phyloP scores from a whole-genome alignment of 2,329 filamentous ascomycete species.

The Epichloe festucae region DNA sequence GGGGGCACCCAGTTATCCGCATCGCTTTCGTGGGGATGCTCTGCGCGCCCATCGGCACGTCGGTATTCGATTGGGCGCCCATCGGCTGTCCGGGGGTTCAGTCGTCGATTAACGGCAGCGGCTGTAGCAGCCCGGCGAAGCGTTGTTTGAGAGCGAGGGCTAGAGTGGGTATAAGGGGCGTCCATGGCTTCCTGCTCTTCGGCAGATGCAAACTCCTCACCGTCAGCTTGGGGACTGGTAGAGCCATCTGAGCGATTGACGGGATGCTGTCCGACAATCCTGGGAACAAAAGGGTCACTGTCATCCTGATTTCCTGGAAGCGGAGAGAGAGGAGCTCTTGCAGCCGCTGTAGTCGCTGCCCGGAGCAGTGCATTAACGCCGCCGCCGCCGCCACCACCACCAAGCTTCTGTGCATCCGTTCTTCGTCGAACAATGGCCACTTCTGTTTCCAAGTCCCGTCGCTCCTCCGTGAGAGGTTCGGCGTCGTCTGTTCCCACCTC shows the following conservation, averaged over 20 bases:
- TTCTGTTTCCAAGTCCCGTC: slow-evolving; percentile 61
- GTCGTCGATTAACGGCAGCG: slow-evolving; percentile 58
- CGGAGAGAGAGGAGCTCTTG: slow-evolving; percentile 15
- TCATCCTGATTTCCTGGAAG: slow-evolving; percentile 19
- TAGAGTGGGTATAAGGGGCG: slow-evolving; percentile 59
- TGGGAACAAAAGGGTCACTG: slow-evolving; percentile 40
- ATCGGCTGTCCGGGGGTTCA: slow-evolving; percentile 45
- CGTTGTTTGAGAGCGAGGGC: slow-evolving; percentile 57
- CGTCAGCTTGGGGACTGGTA: slow-evolving; percentile 19
- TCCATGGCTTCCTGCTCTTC: slow-evolving; percentile 52
- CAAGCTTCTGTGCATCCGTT: slow-evolving; percentile 53
- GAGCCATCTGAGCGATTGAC: slow-evolving; percentile 9
- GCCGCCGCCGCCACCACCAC: slow-evolving; percentile 13
- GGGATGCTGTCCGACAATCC: slow-evolving; percentile 27
- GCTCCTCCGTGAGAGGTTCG: slow-evolving; percentile 59
- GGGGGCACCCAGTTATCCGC: slow-evolving; percentile 83
- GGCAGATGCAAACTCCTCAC: slow-evolving; percentile 32
- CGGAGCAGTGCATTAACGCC: slow-evolving; percentile 35
- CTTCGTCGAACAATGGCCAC: slow-evolving; percentile 66
- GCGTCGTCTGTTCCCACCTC: slow-evolving; percentile 61
- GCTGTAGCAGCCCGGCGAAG: slow-evolving; percentile 62
- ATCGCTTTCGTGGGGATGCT: slow-evolving; percentile 75
- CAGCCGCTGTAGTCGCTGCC: slow-evolving; percentile 31
- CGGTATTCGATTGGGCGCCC: slow-evolving; percentile 47
- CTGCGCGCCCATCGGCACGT: slow-evolving; percentile 54